Conservation (phyloP, 495 filamentous ascomycete genomes). For the Apiosordaria backusii region DNA sequence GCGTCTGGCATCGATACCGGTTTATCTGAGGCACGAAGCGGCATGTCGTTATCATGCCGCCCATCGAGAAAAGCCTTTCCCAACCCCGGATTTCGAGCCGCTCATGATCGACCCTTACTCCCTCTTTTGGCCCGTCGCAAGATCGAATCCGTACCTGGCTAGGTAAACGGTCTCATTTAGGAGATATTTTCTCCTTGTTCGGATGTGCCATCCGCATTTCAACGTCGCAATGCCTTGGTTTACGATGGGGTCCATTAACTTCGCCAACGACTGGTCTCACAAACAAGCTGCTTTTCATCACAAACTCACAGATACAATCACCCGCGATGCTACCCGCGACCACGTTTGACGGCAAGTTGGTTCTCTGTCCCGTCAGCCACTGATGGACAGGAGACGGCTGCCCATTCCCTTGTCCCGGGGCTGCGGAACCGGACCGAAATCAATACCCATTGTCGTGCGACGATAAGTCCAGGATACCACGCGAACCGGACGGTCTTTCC, state of each 20-base stretch:
- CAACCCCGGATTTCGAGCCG: neutral
- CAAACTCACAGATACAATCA: neutral
- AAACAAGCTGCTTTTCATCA: neutral
- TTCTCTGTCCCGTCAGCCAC: neutral
- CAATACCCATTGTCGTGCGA: neutral
- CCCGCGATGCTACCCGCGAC: neutral
- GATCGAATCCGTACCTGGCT: neutral
- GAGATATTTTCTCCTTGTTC: neutral
- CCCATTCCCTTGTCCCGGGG: neutral
- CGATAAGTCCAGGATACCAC: neutral
- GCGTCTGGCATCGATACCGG: neutral
- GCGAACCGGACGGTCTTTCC: neutral
- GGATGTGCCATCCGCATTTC: neutral
- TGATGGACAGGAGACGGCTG: neutral
- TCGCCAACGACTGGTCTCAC: no score
- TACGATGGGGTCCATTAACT: neutral
- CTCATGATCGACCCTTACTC: neutral
- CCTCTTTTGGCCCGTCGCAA: neutral
- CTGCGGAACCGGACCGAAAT: constrained; percentile 1
- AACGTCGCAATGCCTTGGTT: neutral
- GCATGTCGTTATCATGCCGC: neutral
- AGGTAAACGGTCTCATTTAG: neutral
- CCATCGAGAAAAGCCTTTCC: neutral
- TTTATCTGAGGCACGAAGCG: neutral
- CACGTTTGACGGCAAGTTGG: neutral